Evolutionary conservation across 2,329 filamentous ascomycete genomes (phyloP), one percentile per base, ranked within the genome.

Genomic region (Aaosphaeria arxii): DNA sequence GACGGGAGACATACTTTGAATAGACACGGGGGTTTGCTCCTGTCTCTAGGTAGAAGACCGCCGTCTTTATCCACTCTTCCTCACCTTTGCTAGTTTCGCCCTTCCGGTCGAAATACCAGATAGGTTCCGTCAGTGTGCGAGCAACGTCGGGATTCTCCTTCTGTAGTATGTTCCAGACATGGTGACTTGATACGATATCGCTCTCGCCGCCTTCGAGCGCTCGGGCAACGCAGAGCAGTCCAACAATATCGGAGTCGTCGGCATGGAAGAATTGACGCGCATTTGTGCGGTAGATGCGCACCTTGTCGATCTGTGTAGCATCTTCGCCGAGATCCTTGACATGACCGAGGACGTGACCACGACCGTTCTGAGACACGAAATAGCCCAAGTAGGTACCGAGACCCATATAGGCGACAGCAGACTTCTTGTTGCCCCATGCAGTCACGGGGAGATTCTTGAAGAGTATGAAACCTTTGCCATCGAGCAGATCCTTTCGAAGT

Each of bases 31-130:
- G 79, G 58, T 84, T 77, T 5, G 81, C 79, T 5, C 79, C 82
- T 6, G 80, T 82, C 74, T 95, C 89, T 4, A 91, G 74, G 67
- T 91, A 95, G 58, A 94, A 82, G 13, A 95, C 82, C 9, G 82
- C 79, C 31, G 86, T 83, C 40, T 79, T 77, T 59, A 89, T 88
- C 72, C 84, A 95, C 48, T 85, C 84, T 46, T 91, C 82, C 70
- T 95, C 79, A 9, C 88, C 89, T 11, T 77, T 73, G 24, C 84
- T 88, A 1, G 82, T 83, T 75, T 95, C 90, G 7, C 90, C 90
- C 75, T 95, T 95, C 46, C 90, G 86, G 71, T 95, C 90, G 68
- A 95, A 92, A 74, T 95, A 94, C 90, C 90, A 95, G 54, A 90
- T 83, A 1, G 90, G 89, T 66, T 85, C 74, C 1, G 87, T 86